Conservation (phyloP, 139 green algal species). For the Mesostigma viride region DNA sequence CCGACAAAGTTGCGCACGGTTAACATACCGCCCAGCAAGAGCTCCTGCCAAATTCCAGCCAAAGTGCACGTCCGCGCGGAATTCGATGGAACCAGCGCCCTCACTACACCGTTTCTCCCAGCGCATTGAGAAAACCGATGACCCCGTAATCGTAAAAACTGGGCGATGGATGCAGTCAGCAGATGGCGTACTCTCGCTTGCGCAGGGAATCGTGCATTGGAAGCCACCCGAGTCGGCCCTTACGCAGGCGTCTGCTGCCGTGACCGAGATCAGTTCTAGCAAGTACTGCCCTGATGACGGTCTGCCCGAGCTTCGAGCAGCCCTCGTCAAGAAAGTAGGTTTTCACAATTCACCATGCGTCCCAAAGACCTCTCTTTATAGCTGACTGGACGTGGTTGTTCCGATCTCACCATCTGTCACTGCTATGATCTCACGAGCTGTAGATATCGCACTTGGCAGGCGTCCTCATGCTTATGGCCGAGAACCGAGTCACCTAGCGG, state of each 20-base stretch:
- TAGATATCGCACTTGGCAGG: background rate
- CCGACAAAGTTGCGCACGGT: too few relatives aligned
- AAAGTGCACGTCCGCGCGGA: too few relatives aligned
- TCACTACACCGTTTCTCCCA: too few relatives aligned
- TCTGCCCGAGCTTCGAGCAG: slow-evolving; percentile 52
- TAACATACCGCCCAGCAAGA: too few relatives aligned
- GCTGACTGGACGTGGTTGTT: background rate
- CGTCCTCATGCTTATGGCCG: background rate
- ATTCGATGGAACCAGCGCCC: too few relatives aligned
- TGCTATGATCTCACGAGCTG: background rate
- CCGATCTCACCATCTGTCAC: background rate
- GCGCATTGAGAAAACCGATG: too few relatives aligned
- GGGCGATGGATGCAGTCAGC: too few relatives aligned
- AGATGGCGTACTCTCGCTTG: slow-evolving; percentile 12
- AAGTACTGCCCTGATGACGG: slow-evolving; percentile 41
- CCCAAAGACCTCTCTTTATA: too few relatives aligned
- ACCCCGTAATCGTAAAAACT: too few relatives aligned
- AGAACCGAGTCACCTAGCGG: background rate
- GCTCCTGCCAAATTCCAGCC: too few relatives aligned
- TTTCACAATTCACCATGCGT: slow-evolving; percentile 2
- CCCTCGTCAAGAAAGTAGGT: slow-evolving; percentile 46
- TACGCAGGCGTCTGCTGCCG: slow-evolving; percentile 29
- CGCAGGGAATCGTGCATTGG: slow-evolving; percentile 79
- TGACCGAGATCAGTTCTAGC: slow-evolving; percentile 11
- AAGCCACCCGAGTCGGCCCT: slow-evolving; percentile 50